These are phyloP conservation scores for Sedum album DNA, from an alignment of 164 flowering plant species.

Conservation along the genomic window DNA sequence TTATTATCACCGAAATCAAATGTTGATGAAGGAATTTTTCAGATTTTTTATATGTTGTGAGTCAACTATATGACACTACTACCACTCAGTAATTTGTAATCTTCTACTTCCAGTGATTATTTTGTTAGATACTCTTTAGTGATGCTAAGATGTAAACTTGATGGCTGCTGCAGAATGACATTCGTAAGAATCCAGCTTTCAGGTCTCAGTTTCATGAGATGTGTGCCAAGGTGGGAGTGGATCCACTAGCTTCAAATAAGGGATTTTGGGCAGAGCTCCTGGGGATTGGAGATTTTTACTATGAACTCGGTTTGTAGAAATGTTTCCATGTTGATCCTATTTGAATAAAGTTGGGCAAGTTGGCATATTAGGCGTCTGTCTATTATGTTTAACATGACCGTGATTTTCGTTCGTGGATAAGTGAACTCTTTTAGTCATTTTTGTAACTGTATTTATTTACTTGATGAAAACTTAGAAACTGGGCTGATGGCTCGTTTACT, in stretches of 20 bases:
- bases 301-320: constrained; percentile 74
- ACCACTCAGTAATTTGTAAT: too few relatives aligned
- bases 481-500: not conserved
- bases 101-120: too few relatives aligned
- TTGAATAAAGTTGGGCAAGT: not conserved
- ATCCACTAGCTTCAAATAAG: constrained; percentile 91
- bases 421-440: not conserved
- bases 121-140: too few relatives aligned
- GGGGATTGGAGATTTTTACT: constrained; percentile 98
- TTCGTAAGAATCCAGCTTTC: constrained; percentile 90
- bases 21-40: too few relatives aligned
- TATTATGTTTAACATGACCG: not conserved
- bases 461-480: not conserved
- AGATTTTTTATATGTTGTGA: too few relatives aligned
- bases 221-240: constrained; percentile 98
- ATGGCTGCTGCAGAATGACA: constrained; percentile 69
- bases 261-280: constrained; percentile 97
- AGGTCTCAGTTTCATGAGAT: constrained; percentile 94
- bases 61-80: too few relatives aligned
- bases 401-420: not conserved
- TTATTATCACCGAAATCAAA: not conserved
- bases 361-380: not conserved
- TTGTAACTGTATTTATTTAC: not conserved
- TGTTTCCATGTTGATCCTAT: not conserved
- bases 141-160: not conserved